Percentiles rank a stretch among this genome's conserved stretches.
Conservation (phyloP, 345 rosid genomes). For the Hibiscus trionum region DNA sequence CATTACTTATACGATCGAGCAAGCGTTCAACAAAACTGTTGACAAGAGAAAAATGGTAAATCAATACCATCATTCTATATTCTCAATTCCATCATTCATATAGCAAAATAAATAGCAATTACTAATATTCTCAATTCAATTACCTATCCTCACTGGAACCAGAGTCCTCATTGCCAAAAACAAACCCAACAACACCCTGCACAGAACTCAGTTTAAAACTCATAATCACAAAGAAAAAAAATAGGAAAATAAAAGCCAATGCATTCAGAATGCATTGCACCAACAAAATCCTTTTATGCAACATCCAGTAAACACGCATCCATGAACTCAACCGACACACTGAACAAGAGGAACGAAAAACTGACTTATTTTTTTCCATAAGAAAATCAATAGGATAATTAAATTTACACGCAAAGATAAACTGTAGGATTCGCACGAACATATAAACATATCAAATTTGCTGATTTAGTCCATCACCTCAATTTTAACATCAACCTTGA, state of each 20-base stretch:
- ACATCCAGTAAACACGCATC: background rate
- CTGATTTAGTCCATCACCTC: background rate
- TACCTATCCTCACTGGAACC: constrained; percentile 76
- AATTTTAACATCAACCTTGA: background rate
- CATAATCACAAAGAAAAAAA: background rate
- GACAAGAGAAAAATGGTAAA: background rate
- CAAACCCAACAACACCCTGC: constrained; percentile 90
- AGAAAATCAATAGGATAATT: background rate
- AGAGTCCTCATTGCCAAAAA: constrained; percentile 78
- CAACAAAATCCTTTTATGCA: background rate
- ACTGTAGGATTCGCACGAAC: background rate
- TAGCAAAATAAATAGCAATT: background rate
- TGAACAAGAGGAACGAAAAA: background rate
- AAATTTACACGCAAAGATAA: background rate
- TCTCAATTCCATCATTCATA: constrained; percentile 1
- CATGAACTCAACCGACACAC: no score
- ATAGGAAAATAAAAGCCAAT: no score
- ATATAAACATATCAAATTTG: background rate
- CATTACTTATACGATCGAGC: constrained; percentile 83
- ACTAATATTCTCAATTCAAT: background rate
- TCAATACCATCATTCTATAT: background rate
- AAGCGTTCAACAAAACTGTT: constrained; percentile 73
- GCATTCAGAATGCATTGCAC: background rate
- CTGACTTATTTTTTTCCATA: background rate
- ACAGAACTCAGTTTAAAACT: constrained; percentile 15